Conservation (phyloP, 805 yeast genomes). For the Cyberlindnera saturnus region DNA sequence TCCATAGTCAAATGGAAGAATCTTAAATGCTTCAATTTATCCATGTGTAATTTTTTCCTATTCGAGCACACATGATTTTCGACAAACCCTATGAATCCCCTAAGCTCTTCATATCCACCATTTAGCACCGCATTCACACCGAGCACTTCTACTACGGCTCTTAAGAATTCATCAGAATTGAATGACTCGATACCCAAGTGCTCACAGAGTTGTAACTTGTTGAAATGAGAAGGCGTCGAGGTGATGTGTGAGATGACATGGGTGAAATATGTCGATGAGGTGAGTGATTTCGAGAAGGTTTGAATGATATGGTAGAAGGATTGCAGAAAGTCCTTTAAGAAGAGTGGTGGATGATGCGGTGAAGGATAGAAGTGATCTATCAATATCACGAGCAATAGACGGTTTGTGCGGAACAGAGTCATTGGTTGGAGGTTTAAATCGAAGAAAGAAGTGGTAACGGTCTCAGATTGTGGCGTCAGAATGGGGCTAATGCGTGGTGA, state of each 20-base stretch:
- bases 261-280: constrained; percentile 20
- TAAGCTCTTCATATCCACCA: constrained; percentile 13
- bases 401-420: constrained; percentile 14
- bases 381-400: constrained; percentile 13
- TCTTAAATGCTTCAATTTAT: constrained; percentile 14
- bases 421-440: constrained; percentile 12
- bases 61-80: constrained; percentile 18
- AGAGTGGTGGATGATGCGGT: constrained; percentile 3
- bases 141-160: constrained; percentile 14
- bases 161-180: constrained; percentile 20
- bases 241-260: constrained; percentile 8
- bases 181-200: constrained; percentile 19
- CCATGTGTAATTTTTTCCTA: constrained; percentile 22
- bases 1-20: constrained; percentile 9
- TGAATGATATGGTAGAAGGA: constrained; percentile 22
- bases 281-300: constrained; percentile 14
- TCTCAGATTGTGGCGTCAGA: background rate
- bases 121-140: constrained; percentile 15
- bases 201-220: constrained; percentile 15
- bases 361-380: constrained; percentile 15
- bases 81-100: constrained; percentile 15
- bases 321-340: constrained; percentile 17
- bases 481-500: constrained; percentile 1
- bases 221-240: constrained; percentile 13
- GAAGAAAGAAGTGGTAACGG: constrained; percentile 7